Evolutionary conservation across 2,329 filamentous ascomycete genomes (phyloP), one percentile per base, ranked within the genome.

Genomic region (Hymenoscyphus fructigenus): DNA sequence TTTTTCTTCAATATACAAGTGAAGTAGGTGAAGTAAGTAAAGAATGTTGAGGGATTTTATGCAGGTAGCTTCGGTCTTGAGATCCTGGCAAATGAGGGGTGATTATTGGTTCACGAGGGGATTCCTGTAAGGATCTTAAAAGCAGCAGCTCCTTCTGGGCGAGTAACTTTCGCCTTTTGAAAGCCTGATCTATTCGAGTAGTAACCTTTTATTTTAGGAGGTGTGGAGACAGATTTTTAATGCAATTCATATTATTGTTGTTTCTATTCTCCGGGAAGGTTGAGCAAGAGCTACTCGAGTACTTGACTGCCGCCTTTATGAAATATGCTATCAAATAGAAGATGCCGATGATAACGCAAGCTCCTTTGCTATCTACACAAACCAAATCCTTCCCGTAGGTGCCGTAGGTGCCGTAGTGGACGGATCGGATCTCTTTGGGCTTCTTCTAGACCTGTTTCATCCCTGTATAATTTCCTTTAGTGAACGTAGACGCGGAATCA

Each of bases 31-130:
- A n/a, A n/a, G n/a, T n/a, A n/a, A n/a, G n/a, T 36, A 12, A 36
- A 15, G 10, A 9, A 36, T 36, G 34, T 36, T 36, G 34, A 36
- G 34, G 34, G 34, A 36, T 12, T 36, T 32, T 36, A 36, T 7
- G 34, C 34, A 36, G 34, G 34, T 36, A 7, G 34, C 34, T 36
- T 36, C 10, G 34, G 34, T 5, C 34, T 36, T 9, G n/a, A 50
- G 44, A 23, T 50, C 44, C 44, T 44, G 41, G n/a, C 44, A 50
- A 50, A 50, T 50, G 44, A 50, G 20, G 44, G 44, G 44, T 50
- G 2, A 23, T 44, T 6, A 12, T 50, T 50, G 9, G n/a, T 26
- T 50, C n/a, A 26, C 20, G 44, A 50, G 44, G 44, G n/a, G 44
- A 23, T 36, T 36, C 34, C 34, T 36, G n/a, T 6, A 5, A 10